These are phyloP conservation scores for Salicornia ramosissima DNA, from an alignment of 148 eudicot species.

Conservation along the genomic window DNA sequence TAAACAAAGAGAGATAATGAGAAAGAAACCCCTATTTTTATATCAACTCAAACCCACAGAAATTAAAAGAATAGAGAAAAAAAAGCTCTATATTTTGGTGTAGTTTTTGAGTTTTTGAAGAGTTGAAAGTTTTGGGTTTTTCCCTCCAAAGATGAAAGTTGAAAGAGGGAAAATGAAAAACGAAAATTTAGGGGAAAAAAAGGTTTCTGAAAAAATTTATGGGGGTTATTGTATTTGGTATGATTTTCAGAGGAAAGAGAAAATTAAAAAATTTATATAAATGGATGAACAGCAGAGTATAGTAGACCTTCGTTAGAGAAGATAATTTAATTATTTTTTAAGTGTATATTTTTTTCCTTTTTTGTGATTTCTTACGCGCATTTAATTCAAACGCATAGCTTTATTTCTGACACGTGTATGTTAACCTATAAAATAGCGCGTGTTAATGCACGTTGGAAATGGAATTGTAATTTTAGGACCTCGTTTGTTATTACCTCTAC, in stretches of 20 bases:
- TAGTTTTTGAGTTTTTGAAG: slow-evolving; percentile 4
- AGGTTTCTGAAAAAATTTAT: background rate
- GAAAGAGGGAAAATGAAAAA: slow-evolving; percentile 12
- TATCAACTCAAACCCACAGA: background rate
- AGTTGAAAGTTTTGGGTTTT: slow-evolving; percentile 20
- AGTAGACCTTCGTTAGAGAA: background rate
- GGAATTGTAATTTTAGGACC: background rate
- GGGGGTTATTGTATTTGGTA: slow-evolving; percentile 12
- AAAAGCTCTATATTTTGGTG: background rate
- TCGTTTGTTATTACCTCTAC: no score
- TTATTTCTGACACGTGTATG: background rate
- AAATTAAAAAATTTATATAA: background rate
- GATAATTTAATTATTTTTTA: background rate
- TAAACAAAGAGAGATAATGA: background rate
- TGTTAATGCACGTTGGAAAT: background rate
- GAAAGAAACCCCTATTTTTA: slow-evolving; percentile 12
- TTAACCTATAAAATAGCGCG: background rate
- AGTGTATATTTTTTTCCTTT: background rate
- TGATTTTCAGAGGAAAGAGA: slow-evolving; percentile 11
- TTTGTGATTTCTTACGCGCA: background rate
- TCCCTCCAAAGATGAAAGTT: slow-evolving; percentile 24
- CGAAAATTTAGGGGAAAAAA: background rate
- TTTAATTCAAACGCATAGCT: background rate
- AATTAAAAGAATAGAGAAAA: background rate
- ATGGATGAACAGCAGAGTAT: background rate